These are phyloP conservation scores for Diaporthe sp. DNA, from an alignment of 2,329 filamentous ascomycete genomes.

Conservation along the genomic window DNA sequence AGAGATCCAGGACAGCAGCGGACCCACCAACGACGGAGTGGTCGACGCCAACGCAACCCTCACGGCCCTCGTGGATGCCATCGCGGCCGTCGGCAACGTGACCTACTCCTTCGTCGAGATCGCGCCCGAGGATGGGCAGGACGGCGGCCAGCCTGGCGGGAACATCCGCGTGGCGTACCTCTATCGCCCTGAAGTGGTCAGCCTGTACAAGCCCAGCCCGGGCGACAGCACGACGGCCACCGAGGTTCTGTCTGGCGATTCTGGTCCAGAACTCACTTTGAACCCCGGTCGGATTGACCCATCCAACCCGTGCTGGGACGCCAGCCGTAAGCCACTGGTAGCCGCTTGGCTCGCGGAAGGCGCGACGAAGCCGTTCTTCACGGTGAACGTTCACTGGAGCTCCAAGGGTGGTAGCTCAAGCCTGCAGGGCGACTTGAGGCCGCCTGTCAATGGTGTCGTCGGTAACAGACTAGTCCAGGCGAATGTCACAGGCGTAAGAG, in stretches of 20 bases:
- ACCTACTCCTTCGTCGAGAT: constrained; percentile 72
- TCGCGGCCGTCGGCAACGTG: constrained; percentile 61
- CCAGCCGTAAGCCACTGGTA: constrained; percentile 75
- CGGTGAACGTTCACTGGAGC: constrained; percentile 77
- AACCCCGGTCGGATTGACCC: constrained; percentile 80
- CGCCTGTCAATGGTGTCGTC: constrained; percentile 75
- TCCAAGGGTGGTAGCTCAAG: constrained; percentile 76
- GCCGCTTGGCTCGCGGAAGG: constrained; percentile 74
- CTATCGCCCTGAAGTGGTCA: constrained; percentile 71
- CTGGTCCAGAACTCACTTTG: constrained; percentile 69
- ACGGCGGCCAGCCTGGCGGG: constrained; percentile 76
- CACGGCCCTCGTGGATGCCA: constrained; percentile 62
- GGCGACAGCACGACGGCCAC: constrained; percentile 68
- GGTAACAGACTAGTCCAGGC: constrained; percentile 68
- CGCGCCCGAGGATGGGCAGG: constrained; percentile 68
- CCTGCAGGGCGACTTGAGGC: constrained; percentile 74
- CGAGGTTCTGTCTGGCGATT: constrained; percentile 60
- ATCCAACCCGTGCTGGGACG: constrained; percentile 67
- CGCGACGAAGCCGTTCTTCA: constrained; percentile 70
- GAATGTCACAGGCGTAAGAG: constrained; percentile 67
- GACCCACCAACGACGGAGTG: constrained; percentile 70
- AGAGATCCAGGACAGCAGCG: constrained; percentile 78
- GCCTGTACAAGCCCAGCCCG: constrained; percentile 69
- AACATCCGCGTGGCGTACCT: constrained; percentile 81
- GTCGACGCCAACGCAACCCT: constrained; percentile 71